phyloP scores from a whole-genome alignment of 345 rosid genomes.

The Anastatica hierochuntica region DNA sequence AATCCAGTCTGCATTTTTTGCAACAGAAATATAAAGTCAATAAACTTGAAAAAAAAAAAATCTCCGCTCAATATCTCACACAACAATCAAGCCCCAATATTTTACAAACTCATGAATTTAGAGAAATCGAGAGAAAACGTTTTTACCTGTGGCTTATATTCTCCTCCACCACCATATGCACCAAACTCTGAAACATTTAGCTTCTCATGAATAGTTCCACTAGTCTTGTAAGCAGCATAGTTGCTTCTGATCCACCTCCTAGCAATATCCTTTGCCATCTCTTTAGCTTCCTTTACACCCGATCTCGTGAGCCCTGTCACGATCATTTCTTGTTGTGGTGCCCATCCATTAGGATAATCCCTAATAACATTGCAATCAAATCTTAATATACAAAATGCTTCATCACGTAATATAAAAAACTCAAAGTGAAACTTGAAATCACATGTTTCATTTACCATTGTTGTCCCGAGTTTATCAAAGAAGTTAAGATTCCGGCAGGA shows the following conservation, averaged over 20 bases:
- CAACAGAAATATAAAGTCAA: no score
- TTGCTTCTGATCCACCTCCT: constrained; percentile 68
- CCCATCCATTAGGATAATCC: constrained; percentile 97
- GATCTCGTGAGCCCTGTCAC: constrained; percentile 67
- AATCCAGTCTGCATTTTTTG: constrained; percentile 97
- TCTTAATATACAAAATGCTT: neutral
- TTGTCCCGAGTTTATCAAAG: constrained; percentile 53
- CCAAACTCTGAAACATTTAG: constrained; percentile 43
- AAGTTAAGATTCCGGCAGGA: constrained; percentile 64
- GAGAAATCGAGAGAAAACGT: neutral
- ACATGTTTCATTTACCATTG: constrained; percentile 50
- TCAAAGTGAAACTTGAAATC: no score
- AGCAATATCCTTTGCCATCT: constrained; percentile 66
- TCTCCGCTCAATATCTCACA: no score
- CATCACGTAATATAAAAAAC: no score
- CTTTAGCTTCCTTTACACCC: constrained; percentile 36
- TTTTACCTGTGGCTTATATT: constrained; percentile 54
- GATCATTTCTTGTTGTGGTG: constrained; percentile 76
- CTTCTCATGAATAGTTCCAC: constrained; percentile 51
- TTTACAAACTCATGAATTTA: neutral
- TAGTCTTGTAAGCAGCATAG: constrained; percentile 40
- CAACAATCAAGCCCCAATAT: no score
- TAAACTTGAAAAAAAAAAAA: neutral
- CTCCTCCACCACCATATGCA: constrained; percentile 61
- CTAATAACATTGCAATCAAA: constrained; percentile 24